Evolutionary conservation across 2,329 filamentous ascomycete genomes (phyloP), one percentile per base, ranked within the genome.

Genomic region (Tolypocladium nubicola): DNA sequence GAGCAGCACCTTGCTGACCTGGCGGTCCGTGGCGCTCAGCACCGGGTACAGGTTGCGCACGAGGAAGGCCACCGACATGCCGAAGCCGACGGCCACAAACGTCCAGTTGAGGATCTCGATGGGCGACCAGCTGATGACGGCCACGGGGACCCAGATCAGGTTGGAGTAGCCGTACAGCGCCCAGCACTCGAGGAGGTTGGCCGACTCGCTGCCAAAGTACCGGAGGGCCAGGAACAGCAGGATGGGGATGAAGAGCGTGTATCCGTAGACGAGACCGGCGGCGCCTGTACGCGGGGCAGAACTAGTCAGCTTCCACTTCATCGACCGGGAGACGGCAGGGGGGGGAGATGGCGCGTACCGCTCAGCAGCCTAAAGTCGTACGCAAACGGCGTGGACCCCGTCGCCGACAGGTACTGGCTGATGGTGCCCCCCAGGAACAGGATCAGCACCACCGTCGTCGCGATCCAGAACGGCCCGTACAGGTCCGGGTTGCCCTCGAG

Each of bases 401-500:
- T 82, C 30, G 80, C 80, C 33, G 88, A 84, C 54, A 97, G 76
- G 72, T 96, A 97, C 73, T 94, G 88, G 69, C 87, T 95, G 62
- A 99, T 96, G 0, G 94, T 97, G 14, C 94, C 94, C 1, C 93
- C 94, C 50, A 99, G 72, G 74, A 99, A 99, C 38, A 99, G 76
- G 59, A 99, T 97, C 61, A 99, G 82, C 14, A 99, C 87, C 11
- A 99, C 94, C 0, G 94, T 97, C 0, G 94, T 97, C 11, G 94
- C 94, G 75, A 99, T 97, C 94, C 94, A 99, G 70, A 97, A 91
- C 1, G 94, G 94, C 1, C 93, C 93, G 77, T 99, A 99, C 39
- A 99, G 77, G 69, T 99, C 94, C 1, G 94, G 90, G 71, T 97
- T 97, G 23, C 94, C 94, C 70, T 99, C 94, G 35, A 99, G 82